Base-by-base conservation (phyloP, 1,139 yeast genomes). In the Yamadazyma sp. region DNA sequence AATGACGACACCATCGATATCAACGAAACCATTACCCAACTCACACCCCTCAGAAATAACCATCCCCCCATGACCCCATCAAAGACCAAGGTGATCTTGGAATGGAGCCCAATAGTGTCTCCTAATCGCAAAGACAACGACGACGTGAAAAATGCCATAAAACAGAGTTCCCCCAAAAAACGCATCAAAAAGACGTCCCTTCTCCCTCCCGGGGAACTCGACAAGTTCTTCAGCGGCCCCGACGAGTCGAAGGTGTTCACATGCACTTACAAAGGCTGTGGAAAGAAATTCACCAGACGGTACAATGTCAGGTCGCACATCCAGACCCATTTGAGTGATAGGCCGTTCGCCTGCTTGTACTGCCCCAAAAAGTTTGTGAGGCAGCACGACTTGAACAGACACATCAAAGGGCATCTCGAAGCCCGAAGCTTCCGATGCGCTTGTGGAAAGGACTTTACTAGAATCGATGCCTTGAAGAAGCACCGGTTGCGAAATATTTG, bases 271-370 rank as follows among this genome's bases (percentile, higher is more conserved):
- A 79, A 86, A 18, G 75, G 77, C 40, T 94, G 99, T 64, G 86
- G 87, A 14, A 89, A 94, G 61, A 69, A 77, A 42, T 92, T 94
- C 63, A 82, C 91, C 8, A 74, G 98, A 55, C 73, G 96, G 37
- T 94, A 94, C 64, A 94, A 94, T 58, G 89, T 88, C n/a, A 74
- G 98, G 45, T 88, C 97, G 0, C 99, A 94, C 59, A 91, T 94
- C 42, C 98, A 94, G 59, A 94, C 98, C 0, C 99, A 94, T 69
- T 67, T 94, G 39, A 83, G 94, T 59, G 98, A 94, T 61, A 71
- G 98, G 41, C 99, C 99, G 1, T 84, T 82, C 62, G 71, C 70
- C 4, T 82, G 85, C 54, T 54, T 61, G 11, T 66, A 68, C 46
- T 86, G 92, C 59, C 78, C 80, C 4, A 83, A 87, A 47, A 73